These are phyloP conservation scores for Linum tenue DNA, from an alignment of 345 rosid species.

Conservation along the genomic window DNA sequence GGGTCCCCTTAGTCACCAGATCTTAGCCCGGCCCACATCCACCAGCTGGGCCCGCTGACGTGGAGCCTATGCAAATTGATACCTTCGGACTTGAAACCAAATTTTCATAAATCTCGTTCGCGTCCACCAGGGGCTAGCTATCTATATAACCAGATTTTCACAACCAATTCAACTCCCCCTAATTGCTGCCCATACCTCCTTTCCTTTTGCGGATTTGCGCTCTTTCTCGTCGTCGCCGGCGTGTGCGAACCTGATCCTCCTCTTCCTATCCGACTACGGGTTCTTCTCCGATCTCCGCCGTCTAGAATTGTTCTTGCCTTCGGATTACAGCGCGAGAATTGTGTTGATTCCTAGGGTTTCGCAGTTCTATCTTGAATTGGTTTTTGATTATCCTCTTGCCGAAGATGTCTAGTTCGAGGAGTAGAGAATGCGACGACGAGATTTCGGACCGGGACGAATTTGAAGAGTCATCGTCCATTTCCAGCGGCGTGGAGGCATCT, in stretches of 20 bases:
- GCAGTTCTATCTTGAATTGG: conserved; percentile 3
- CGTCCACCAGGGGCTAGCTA: conserved; percentile 19
- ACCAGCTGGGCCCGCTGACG: conserved; percentile 5
- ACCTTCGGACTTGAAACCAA: conserved; percentile 15
- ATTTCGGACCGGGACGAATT: conserved; percentile 31
- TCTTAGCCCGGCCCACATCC: background rate
- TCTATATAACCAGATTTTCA: background rate
- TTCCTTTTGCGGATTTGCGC: background rate
- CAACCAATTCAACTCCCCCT: too few relatives aligned
- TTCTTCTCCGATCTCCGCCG: background rate
- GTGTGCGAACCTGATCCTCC: background rate
- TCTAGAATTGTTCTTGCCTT: background rate
- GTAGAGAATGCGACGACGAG: conserved; percentile 32
- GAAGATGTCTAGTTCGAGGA: conserved; percentile 46
- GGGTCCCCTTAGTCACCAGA: too few relatives aligned
- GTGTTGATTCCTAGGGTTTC: conserved; percentile 13
- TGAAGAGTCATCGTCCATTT: conserved; percentile 24
- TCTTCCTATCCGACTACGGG: background rate
- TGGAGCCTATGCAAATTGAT: background rate
- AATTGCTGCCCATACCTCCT: background rate
- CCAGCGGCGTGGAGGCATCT: conserved; percentile 24
- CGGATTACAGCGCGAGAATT: background rate
- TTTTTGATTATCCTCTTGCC: background rate
- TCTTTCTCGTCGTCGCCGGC: background rate
- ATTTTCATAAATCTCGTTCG: conserved; percentile 11